Evolutionary conservation across 371 early-diverging fungal genomes (phyloP), one percentile per base, ranked within the genome.

Genomic region (Syncephalastrum monosporum): DNA sequence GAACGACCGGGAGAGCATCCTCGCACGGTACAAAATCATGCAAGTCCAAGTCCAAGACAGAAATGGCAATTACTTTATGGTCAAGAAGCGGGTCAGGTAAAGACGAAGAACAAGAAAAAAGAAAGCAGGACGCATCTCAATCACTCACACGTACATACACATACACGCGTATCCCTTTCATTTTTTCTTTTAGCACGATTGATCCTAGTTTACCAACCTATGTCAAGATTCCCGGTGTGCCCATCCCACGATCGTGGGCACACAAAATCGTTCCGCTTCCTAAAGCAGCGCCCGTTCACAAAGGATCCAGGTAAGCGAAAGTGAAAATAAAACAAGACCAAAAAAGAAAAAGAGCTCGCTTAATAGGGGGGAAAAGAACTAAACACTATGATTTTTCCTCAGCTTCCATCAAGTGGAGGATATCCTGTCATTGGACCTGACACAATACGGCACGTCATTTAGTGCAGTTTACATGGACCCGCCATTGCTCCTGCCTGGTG

Each of bases 391-490:
- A 25, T 25, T 42, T 45, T 51, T 49, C 23, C 58, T 33, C 44
- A 72, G 75, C 43, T 72, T 72, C 47, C 60, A 67, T 50, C 69
- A 76, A 59, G 68, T 69, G 3, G 53, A 64, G 15, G 69, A 69
- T 17, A 66, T 75, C 3, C 19, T 67, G n/a, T 61, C 66, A n/a
- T 61, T 76, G 54, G 86, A 77, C 70, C 72, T 79, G 61, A 75
- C 59, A 64, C 68, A 63, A 42, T 80, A 88, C 49, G 92, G 89
- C 13, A 79, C 72, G 19, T 67, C 83, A 21, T 91, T 86, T 69
- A 92, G 88, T 53, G 91, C 86, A 10, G 76, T 94, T 10, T 92
- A 92, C 60, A 92, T 94, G 91, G 94, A 96, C 61, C 96, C 96
- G 23, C 96, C 94, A 25, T 69, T 94, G 14, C 64, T 91, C 21